Percentiles rank a stretch among this genome's conserved stretches.
Evolutionary conservation across 2,329 filamentous ascomycete genomes (phyloP).

Genomic region (Microdochium paspali): DNA sequence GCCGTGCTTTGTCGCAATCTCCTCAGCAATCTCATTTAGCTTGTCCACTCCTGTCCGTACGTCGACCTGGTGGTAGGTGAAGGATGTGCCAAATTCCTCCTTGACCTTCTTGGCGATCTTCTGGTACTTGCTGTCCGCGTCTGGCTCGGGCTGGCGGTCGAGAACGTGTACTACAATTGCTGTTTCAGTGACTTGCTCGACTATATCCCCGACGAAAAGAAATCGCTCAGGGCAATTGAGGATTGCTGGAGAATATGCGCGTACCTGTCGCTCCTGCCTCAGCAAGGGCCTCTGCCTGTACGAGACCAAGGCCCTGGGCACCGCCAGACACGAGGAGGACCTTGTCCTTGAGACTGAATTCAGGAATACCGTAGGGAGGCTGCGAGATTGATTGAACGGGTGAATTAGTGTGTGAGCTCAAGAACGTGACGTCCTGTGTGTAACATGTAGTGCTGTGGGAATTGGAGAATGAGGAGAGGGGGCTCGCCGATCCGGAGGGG

Average conservation of each 20-base stretch:
- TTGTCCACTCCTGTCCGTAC: conserved; percentile 57
- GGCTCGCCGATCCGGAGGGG: neutral
- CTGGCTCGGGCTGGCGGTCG: conserved; percentile 50
- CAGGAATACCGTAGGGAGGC: conserved; percentile 37
- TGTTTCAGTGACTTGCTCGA: neutral
- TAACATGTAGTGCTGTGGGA: neutral
- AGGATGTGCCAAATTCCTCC: conserved; percentile 53
- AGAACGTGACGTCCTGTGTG: neutral
- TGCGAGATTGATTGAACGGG: neutral
- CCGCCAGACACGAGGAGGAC: conserved; percentile 70
- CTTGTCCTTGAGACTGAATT: conserved; percentile 67
- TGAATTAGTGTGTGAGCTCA: neutral
- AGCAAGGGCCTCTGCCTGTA: conserved; percentile 68
- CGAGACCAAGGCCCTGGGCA: conserved; percentile 67
- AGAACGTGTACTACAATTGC: conserved; percentile 51
- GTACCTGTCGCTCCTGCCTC: conserved; percentile 66
- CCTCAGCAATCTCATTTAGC: conserved; percentile 57
- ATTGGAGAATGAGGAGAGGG: neutral
- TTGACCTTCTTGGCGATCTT: conserved; percentile 53
- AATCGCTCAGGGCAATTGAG: too few species aligned
- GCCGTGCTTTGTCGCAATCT: conserved; percentile 61
- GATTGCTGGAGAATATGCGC: too few species aligned
- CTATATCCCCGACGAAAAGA: too few species aligned
- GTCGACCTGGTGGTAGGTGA: conserved; percentile 72
- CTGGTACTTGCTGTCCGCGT: conserved; percentile 48